Base-by-base conservation (phyloP, 805 yeast genomes). In the Yamadazyma paraphyllophila region DNA sequence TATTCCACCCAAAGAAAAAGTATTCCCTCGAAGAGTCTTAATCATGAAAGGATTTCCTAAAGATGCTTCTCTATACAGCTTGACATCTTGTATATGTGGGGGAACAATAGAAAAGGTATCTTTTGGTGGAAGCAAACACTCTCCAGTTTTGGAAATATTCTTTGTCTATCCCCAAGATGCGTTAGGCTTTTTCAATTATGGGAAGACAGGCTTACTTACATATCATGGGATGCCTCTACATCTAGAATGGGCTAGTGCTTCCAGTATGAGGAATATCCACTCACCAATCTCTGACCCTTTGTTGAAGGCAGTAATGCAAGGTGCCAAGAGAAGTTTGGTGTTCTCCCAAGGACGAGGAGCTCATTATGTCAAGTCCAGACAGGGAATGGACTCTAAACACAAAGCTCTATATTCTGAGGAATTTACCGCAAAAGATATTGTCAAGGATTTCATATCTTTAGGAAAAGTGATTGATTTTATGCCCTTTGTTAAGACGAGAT, bases 401-500 rank as follows among this genome's bases (percentile, higher is more conserved):
- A 14, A 32, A 12, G 50, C 62, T 3, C 71, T 74, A 49, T 74
- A 71, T 30, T 69, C 75, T 0, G 43, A 43, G 6, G 73, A 68
- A 3, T 68, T 85, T 41, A 70, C 80, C 45, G 52, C 80, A 3
- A 63, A 59, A 2, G 71, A 65, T 12, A 62, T 83, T 2, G 63
- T 59, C 32, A 45, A 56, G 24, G 88, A 84, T 54, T 82, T 87
- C 52, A 60, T 58, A 5, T 55, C 53, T 15, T 83, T 73, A 63
- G 95, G 94, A 0, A 69, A 71, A 2, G 71, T 87, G 2, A 62
- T 82, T 11, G 88, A 83, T 33, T 63, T 85, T 2, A 63, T 78
- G 1, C 86, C 94, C 2, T 76, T 85, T n/a, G 70, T 86, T 4
- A 83, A 90, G 1, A 69, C 82, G 43, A 83, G 77, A 54, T 58